These are phyloP conservation scores for Komagataella mondaviorum DNA, from an alignment of 805 yeast genomes.

Conservation along the genomic window DNA sequence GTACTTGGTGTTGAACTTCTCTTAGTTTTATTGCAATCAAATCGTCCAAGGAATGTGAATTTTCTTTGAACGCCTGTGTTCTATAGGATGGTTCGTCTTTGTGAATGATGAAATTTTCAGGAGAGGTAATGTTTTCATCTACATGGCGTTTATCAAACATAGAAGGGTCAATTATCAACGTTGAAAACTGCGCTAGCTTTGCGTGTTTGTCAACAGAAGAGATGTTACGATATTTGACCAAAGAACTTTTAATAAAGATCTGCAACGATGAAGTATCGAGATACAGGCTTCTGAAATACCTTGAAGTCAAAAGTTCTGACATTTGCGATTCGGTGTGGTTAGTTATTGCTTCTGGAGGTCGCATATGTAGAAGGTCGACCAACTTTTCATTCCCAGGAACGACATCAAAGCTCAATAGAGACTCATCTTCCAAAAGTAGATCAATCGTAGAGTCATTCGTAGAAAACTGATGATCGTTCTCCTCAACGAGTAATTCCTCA, in stretches of 20 bases:
- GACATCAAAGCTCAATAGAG: not conserved
- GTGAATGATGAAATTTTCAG: not conserved
- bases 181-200: not conserved
- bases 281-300: not conserved
- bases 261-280: not conserved
- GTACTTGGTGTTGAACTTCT: slow-evolving; percentile 17
- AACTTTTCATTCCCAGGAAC: not conserved
- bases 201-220: not conserved
- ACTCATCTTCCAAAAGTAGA: not conserved
- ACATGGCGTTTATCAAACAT: not conserved
- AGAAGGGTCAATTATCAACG: not conserved
- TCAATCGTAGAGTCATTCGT: not conserved
- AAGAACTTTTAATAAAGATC: not conserved
- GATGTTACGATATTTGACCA: not conserved
- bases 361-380: not conserved
- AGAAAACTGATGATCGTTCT: not conserved
- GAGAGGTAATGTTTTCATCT: not conserved
- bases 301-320: not conserved
- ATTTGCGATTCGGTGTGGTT: not conserved
- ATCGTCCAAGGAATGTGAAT: not conserved
- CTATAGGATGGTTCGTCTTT: not conserved
- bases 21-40: slow-evolving; percentile 9
- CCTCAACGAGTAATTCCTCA: not conserved
- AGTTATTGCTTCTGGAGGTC: not conserved
- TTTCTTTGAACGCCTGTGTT: not conserved